A percentile compares a stretch with the other conserved stretches of the same genome.
Evolutionary conservation across 495 filamentous ascomycete genomes (phyloP).

Genomic region (Annulohypoxylon stygium): DNA sequence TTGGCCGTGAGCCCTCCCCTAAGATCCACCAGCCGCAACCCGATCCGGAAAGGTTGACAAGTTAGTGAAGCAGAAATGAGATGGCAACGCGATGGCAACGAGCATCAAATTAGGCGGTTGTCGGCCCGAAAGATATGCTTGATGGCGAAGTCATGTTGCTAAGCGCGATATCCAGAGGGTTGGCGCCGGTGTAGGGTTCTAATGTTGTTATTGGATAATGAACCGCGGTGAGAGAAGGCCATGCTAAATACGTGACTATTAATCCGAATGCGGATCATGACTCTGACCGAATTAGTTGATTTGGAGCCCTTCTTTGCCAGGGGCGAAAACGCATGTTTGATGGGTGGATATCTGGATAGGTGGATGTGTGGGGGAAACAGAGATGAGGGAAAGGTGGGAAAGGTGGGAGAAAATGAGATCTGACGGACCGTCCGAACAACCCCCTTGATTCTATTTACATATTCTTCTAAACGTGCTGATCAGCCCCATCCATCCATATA

Average conservation of each 20-base stretch:
- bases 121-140: conserved; percentile 35
- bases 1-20: conserved; percentile 13
- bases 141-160: conserved; percentile 31
- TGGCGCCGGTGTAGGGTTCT: conserved; percentile 26
- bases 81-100: not conserved
- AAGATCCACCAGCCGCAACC: conserved; percentile 7
- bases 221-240: conserved; percentile 32
- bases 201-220: conserved; percentile 37
- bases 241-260: conserved; percentile 15
- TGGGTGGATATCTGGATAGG: conserved; percentile 22
- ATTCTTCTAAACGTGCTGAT: not conserved
- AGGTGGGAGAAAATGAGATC: conserved; percentile 26
- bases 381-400: conserved; percentile 15
- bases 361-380: conserved; percentile 23
- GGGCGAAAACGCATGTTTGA: conserved; percentile 8
- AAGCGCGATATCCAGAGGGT: conserved; percentile 33
- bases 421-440: conserved; percentile 4
- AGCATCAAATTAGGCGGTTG: conserved; percentile 7
- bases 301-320: not conserved
- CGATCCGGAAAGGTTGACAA: conserved; percentile 6
- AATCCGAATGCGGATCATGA: conserved; percentile 7
- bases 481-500: conserved; percentile 6
- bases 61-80: conserved; percentile 7
- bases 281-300: not conserved
- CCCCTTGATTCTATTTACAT: conserved; percentile 30